Conservation (phyloP, 2,329 filamentous ascomycete species). For the Apiospora kogelbergensis region DNA sequence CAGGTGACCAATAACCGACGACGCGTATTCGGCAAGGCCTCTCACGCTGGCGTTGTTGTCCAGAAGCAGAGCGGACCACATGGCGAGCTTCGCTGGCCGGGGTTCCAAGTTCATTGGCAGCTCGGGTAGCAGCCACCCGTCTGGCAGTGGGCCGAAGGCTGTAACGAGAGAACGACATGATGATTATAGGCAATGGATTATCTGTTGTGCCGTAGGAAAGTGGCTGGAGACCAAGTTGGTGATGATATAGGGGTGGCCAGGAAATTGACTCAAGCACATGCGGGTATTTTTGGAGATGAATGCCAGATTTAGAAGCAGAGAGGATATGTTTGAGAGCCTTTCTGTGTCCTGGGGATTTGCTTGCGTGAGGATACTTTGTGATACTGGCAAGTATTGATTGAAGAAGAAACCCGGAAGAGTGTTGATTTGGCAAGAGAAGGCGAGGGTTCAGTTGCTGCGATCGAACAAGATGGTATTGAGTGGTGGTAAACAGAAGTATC, state of each 20-base stretch:
- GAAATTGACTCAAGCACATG: background rate
- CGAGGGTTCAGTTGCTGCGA: too few species aligned
- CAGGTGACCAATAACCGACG: background rate
- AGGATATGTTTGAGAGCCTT: background rate
- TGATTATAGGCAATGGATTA: background rate
- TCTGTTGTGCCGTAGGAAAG: background rate
- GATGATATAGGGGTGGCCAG: background rate
- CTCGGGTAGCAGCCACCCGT: background rate
- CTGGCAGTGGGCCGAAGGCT: background rate
- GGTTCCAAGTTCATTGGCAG: background rate
- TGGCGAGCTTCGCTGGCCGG: background rate
- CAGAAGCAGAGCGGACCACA: background rate
- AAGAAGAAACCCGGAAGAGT: background rate
- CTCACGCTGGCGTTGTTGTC: background rate
- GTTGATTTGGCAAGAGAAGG: background rate
- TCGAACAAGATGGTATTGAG: too few species aligned
- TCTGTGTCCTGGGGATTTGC: background rate
- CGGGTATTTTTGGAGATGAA: background rate
- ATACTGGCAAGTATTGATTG: background rate
- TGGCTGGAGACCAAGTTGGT: background rate
- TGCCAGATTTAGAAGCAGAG: background rate
- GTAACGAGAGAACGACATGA: background rate
- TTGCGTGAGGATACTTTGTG: background rate
- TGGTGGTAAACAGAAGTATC: background rate
- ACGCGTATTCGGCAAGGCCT: background rate